phyloP scores from a whole-genome alignment of 2,329 filamentous ascomycete genomes.

The Exophiala sideris region DNA sequence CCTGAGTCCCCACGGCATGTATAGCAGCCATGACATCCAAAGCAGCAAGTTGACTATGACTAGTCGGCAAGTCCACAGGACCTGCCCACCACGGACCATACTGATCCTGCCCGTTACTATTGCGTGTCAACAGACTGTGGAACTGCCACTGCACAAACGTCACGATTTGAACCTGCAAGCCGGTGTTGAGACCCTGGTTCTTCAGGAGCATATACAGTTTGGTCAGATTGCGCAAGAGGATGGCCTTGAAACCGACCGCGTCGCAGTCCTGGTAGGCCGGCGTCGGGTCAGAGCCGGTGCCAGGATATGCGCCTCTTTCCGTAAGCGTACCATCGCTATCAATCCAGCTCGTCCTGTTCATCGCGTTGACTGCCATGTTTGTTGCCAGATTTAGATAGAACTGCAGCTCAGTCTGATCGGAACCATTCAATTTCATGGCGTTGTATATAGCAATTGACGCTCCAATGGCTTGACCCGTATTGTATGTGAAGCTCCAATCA shows the following conservation, averaged over 20 bases:
- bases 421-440: slow-evolving; percentile 1
- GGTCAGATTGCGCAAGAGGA: slow-evolving; percentile 19
- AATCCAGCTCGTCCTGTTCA: slow-evolving; percentile 20
- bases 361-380: slow-evolving; percentile 14
- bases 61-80: slow-evolving; percentile 20
- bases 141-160: slow-evolving; percentile 17
- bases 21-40: slow-evolving; percentile 25
- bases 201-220: slow-evolving; percentile 15
- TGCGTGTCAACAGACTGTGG: slow-evolving; percentile 8
- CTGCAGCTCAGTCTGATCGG: neutral
- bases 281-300: slow-evolving; percentile 3
- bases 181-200: slow-evolving; percentile 1
- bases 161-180: slow-evolving; percentile 6
- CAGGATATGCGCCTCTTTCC: slow-evolving; percentile 17
- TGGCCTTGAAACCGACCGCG: slow-evolving; percentile 22
- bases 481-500: slow-evolving; percentile 24
- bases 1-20: slow-evolving; percentile 5
- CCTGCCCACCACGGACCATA: slow-evolving; percentile 24
- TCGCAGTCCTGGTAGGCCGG: slow-evolving; percentile 18
- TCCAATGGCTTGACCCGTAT: slow-evolving; percentile 23
- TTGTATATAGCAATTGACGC: slow-evolving; percentile 17
- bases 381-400: slow-evolving; percentile 16
- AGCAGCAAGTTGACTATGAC: slow-evolving; percentile 22
- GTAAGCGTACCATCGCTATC: slow-evolving; percentile 18
- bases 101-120: slow-evolving; percentile 17